These are phyloP conservation scores for Emydomyces testavorans DNA, from an alignment of 2,329 filamentous ascomycete species.

Conservation along the genomic window DNA sequence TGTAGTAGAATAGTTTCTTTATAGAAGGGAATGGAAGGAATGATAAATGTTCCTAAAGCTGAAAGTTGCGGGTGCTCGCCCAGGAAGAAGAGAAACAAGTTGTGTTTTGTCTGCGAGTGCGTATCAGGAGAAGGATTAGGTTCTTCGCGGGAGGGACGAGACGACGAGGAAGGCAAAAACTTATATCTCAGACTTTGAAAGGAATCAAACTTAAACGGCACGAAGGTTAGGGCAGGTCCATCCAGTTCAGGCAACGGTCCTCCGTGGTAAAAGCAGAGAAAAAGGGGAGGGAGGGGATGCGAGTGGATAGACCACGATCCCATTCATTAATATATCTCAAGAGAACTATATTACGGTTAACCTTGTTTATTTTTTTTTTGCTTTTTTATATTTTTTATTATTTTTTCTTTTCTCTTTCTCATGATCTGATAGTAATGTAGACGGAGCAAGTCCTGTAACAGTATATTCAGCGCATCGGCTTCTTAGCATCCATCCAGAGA, in stretches of 20 bases:
- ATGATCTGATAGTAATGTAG: no score
- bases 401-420: not conserved
- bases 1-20: no score
- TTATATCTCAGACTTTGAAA: slow-evolving; percentile 1
- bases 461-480: no score
- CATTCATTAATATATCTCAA: no score
- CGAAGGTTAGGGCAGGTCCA: no score
- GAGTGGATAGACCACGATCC: not conserved
- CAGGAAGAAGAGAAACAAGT: not conserved
- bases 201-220: slow-evolving; percentile 1
- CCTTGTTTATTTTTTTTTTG: not conserved
- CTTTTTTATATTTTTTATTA: not conserved
- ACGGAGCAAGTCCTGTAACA: no score
- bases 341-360: no score
- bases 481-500: no score
- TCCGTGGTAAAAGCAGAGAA: no score
- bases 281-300: not conserved
- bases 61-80: not conserved
- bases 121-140: not conserved
- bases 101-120: not conserved
- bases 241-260: no score
- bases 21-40: not conserved
- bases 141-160: not conserved
- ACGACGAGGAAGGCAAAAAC: not conserved
- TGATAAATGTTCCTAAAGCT: no score